Evolutionary conservation across 1,284 basidiomycete genomes (phyloP).

Genomic region (Fomitopsis palustris): DNA sequence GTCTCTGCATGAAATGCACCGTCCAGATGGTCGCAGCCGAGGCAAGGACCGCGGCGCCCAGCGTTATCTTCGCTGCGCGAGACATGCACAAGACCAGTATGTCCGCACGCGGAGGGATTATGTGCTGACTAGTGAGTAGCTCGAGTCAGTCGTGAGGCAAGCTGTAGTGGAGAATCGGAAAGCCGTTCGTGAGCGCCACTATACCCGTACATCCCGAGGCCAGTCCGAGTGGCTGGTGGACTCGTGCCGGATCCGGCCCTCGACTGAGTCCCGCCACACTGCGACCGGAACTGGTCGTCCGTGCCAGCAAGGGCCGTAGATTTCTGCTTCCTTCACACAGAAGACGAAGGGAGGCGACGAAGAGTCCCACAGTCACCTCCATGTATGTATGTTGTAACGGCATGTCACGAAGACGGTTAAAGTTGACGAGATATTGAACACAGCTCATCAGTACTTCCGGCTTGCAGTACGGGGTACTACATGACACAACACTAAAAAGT

Average conservation of each 20-base stretch:
- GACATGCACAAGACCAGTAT: constrained; percentile 47
- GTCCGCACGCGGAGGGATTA: neutral
- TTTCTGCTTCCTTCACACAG: neutral
- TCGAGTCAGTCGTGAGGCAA: too few relatives aligned
- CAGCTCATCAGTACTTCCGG: neutral
- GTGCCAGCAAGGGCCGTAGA: neutral
- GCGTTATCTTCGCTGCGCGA: constrained; percentile 72
- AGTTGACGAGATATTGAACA: neutral
- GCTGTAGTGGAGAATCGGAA: too few relatives aligned
- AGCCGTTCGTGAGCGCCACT: neutral
- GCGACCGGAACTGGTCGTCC: neutral
- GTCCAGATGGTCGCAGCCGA: constrained; percentile 81
- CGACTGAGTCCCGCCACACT: neutral
- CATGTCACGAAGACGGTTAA: too few relatives aligned
- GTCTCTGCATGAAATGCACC: constrained; percentile 86
- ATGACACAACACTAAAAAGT: neutral
- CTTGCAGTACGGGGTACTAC: neutral
- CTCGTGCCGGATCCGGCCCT: too few relatives aligned
- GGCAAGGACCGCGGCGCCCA: constrained; percentile 65
- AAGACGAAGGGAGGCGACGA: neutral
- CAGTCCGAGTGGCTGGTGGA: too few relatives aligned
- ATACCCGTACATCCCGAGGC: neutral
- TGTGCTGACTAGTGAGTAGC: neutral
- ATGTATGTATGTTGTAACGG: too few relatives aligned
- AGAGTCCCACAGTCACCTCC: too few relatives aligned